Evolutionary conservation across 192 early-diverging fungal genomes (phyloP).

Genomic region (Bifiguratus adelaidae): DNA sequence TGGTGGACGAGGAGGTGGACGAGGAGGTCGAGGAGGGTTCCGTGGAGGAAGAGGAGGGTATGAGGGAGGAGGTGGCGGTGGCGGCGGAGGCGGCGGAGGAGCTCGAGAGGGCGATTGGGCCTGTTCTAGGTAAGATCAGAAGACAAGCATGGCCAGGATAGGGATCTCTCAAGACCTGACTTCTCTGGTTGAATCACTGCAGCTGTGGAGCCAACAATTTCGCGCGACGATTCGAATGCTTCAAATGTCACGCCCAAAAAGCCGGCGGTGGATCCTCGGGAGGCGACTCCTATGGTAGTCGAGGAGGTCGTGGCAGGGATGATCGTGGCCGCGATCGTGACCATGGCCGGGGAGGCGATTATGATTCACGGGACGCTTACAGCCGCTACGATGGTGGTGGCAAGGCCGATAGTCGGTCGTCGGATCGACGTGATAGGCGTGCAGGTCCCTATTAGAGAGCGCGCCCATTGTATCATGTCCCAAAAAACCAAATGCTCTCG

Average conservation of each 20-base stretch:
- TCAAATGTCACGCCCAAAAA: slow-evolving; percentile 47
- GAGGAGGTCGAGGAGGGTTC: slow-evolving; percentile 23
- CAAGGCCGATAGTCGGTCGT: slow-evolving; percentile 5
- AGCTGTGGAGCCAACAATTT: slow-evolving; percentile 63
- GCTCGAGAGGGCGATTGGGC: slow-evolving; percentile 49
- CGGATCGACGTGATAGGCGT: slow-evolving; percentile 29
- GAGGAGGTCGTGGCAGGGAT: slow-evolving; percentile 20
- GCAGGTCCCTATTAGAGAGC: slow-evolving; percentile 36
- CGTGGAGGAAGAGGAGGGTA: slow-evolving; percentile 29
- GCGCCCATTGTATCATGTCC: no score
- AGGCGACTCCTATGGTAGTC: slow-evolving; percentile 19
- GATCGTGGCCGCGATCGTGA: slow-evolving; percentile 12
- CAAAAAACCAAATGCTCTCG: no score
- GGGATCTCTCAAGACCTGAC: no score
- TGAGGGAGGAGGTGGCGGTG: slow-evolving; percentile 22
- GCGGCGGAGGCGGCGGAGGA: slow-evolving; percentile 22
- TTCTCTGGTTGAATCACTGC: no score
- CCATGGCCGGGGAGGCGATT: slow-evolving; percentile 5
- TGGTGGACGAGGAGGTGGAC: slow-evolving; percentile 24
- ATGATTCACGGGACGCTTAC: slow-evolving; percentile 5
- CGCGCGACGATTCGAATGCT: slow-evolving; percentile 49
- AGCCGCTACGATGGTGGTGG: slow-evolving; percentile 17
- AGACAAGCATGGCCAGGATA: neutral
- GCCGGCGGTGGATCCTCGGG: slow-evolving; percentile 19
- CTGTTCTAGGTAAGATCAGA: slow-evolving; percentile 32